These are phyloP conservation scores for Pterocarpus santalinus DNA, from an alignment of 306 rosid genomes.

Conservation along the genomic window DNA sequence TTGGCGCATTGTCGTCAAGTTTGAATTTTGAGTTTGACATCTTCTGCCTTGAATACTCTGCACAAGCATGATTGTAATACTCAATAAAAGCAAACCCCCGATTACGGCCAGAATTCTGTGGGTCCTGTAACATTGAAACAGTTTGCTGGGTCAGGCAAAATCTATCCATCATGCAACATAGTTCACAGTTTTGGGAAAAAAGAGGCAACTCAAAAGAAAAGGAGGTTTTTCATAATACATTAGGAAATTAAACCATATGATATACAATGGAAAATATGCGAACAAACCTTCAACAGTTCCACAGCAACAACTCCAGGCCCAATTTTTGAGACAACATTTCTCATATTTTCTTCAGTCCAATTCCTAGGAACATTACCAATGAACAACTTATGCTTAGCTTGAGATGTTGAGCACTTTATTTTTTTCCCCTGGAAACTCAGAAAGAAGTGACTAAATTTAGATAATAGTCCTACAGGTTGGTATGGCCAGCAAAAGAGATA, in stretches of 20 bases:
- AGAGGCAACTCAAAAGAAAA: conserved; percentile 8
- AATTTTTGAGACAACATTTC: conserved; percentile 56
- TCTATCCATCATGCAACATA: conserved; percentile 20
- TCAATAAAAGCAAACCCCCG: conserved; percentile 74
- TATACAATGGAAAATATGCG: conserved; percentile 6
- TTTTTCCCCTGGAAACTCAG: conserved; percentile 62
- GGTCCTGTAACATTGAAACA: conserved; percentile 59
- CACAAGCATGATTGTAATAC: conserved; percentile 76
- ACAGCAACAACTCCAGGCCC: conserved; percentile 77
- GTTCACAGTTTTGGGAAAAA: conserved; percentile 19
- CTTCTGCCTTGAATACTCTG: conserved; percentile 71
- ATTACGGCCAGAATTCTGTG: conserved; percentile 61
- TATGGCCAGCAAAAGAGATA: conserved; percentile 1
- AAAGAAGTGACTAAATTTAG: conserved; percentile 21
- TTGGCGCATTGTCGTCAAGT: conserved; percentile 70
- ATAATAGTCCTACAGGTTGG: conserved; percentile 21
- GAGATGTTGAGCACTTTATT: conserved; percentile 70
- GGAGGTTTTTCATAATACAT: background rate
- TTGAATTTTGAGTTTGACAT: conserved; percentile 77
- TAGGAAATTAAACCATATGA: conserved; percentile 7
- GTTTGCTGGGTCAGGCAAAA: conserved; percentile 34
- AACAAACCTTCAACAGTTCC: conserved; percentile 68
- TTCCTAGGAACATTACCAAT: conserved; percentile 77
- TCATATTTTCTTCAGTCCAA: conserved; percentile 71
- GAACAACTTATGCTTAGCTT: conserved; percentile 71